Percentiles rank a stretch among this genome's conserved stretches.
Conservation (phyloP, 2,329 filamentous ascomycete genomes). For the Xylaria sp. region DNA sequence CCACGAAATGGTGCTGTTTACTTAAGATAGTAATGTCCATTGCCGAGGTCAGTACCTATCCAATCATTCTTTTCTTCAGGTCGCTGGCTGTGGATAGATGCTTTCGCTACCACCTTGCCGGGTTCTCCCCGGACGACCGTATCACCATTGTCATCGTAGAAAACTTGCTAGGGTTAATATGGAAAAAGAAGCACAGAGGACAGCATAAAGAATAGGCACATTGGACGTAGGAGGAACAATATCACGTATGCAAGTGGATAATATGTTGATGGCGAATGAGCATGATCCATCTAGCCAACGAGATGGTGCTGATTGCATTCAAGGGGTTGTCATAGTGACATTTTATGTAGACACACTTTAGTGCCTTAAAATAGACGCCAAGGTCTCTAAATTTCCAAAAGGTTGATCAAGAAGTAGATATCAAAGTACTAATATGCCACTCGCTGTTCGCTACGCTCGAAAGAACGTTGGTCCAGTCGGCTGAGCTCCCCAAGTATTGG, state of each 20-base stretch:
- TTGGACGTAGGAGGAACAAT: conserved; percentile 1
- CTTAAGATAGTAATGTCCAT: conserved; percentile 16
- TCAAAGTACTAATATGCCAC: conserved; percentile 34
- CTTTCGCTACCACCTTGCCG: conserved; percentile 30
- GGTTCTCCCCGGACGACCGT: conserved; percentile 22
- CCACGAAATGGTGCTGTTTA: conserved; percentile 19
- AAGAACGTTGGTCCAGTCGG: conserved; percentile 50
- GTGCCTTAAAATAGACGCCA: conserved; percentile 33
- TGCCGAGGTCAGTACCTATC: conserved; percentile 18
- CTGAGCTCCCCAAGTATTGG: conserved; percentile 48
- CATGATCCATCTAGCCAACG: conserved; percentile 45
- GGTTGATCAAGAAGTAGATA: conserved; percentile 44
- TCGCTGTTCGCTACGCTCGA: conserved; percentile 46
- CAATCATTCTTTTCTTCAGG: background rate
- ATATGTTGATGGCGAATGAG: conserved; percentile 44
- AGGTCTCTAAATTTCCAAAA: conserved; percentile 33
- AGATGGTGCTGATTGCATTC: conserved; percentile 50
- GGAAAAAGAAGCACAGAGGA: conserved; percentile 6
- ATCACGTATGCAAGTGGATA: conserved; percentile 14
- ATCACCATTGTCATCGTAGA: background rate
- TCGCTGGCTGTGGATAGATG: background rate
- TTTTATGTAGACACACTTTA: conserved; percentile 33
- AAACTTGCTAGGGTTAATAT: conserved; percentile 23
- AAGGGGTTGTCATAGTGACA: conserved; percentile 38
- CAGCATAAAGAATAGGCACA: conserved; percentile 10